These are phyloP conservation scores for Rhizoctonia solani DNA, from an alignment of 1,284 basidiomycete species.

Conservation along the genomic window DNA sequence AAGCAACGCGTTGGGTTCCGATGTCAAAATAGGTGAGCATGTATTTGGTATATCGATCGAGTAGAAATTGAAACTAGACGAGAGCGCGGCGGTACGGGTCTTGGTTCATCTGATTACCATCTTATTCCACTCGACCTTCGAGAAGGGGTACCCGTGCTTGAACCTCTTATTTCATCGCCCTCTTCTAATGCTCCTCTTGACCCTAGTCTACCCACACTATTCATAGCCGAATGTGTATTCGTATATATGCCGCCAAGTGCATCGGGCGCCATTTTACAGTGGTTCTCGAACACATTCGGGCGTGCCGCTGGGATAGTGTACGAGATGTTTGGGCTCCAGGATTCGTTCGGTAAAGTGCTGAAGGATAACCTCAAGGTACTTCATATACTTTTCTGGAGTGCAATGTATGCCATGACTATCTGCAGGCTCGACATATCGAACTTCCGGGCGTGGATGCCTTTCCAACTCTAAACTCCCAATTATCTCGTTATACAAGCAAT, in stretches of 20 bases:
- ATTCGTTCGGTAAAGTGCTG: conserved; percentile 89
- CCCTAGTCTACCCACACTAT: conserved; percentile 70
- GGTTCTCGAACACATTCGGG: conserved; percentile 68
- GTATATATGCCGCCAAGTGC: conserved; percentile 77
- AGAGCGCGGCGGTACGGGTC: conserved; percentile 71
- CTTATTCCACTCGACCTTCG: conserved; percentile 79
- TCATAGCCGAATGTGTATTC: conserved; percentile 90
- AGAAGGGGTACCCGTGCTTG: conserved; percentile 42
- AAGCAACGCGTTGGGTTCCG: conserved; percentile 56
- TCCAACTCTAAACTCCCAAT: conserved; percentile 59
- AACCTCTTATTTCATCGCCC: conserved; percentile 46
- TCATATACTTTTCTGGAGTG: neutral
- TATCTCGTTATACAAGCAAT: conserved; percentile 61
- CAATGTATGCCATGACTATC: no score
- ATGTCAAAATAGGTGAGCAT: conserved; percentile 42
- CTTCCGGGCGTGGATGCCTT: conserved; percentile 76
- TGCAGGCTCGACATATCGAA: conserved; percentile 71
- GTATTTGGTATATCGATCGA: neutral
- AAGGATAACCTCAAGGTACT: conserved; percentile 76
- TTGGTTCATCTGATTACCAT: conserved; percentile 70
- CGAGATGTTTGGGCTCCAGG: conserved; percentile 87
- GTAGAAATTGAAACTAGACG: conserved; percentile 36
- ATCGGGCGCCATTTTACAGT: conserved; percentile 66
- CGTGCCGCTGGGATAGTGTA: conserved; percentile 62
- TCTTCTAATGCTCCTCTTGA: conserved; percentile 58